phyloP scores from a whole-genome alignment of 106 monocot species.

The Xerophyta viscosa region DNA sequence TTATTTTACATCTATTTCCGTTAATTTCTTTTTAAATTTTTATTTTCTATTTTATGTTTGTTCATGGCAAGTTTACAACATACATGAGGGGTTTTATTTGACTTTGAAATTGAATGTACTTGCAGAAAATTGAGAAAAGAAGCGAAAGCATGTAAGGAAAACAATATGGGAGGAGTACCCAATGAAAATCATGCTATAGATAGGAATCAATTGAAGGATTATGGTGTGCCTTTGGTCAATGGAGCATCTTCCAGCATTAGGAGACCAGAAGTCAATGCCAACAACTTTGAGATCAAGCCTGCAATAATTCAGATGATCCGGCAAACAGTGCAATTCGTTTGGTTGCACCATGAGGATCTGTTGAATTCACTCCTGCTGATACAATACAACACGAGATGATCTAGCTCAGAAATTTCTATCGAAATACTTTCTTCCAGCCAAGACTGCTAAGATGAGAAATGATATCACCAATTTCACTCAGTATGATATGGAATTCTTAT shows the following conservation, averaged over 20 bases:
- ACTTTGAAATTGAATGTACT: neutral
- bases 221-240: neutral
- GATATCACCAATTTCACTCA: neutral
- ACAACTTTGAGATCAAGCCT: slow-evolving; percentile 5
- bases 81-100: neutral
- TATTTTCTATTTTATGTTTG: neutral
- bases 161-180: neutral
- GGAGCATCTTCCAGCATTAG: neutral
- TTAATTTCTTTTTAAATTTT: neutral
- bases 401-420: slow-evolving; percentile 1
- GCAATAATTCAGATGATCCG: slow-evolving; percentile 1
- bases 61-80: neutral
- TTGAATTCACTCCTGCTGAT: slow-evolving; percentile 1
- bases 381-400: neutral
- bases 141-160: neutral
- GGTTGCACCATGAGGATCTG: neutral
- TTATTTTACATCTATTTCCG: too few relatives aligned
- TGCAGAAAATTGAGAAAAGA: neutral
- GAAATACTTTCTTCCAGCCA: neutral
- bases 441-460: neutral
- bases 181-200: neutral
- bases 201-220: neutral
- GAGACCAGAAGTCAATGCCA: neutral
- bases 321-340: neutral
- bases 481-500: slow-evolving; percentile 1